Evolutionary conservation across 352 stramenopile species (phyloP).

Genomic region (Plasmopara muralis): DNA sequence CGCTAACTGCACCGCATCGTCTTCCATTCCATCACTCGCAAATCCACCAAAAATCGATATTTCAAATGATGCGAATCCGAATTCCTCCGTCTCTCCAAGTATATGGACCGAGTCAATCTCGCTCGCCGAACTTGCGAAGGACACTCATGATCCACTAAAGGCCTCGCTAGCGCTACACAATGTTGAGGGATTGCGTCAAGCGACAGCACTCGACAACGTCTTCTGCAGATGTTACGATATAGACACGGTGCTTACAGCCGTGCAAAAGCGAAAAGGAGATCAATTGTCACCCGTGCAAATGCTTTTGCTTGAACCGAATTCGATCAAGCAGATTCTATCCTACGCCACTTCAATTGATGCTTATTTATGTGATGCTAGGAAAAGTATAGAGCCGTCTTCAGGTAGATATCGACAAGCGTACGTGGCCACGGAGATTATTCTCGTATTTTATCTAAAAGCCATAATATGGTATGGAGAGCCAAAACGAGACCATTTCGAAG

Average conservation of each 20-base stretch:
- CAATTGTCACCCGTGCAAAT: constrained; percentile 61
- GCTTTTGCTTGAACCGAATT: constrained; percentile 53
- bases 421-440: constrained; percentile 67
- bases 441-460: constrained; percentile 66
- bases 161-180: constrained; percentile 70
- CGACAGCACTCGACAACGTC: constrained; percentile 54
- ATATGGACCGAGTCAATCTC: constrained; percentile 28
- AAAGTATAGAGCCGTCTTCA: constrained; percentile 6
- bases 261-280: constrained; percentile 50
- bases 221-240: constrained; percentile 75
- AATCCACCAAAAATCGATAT: background rate
- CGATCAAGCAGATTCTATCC: constrained; percentile 53
- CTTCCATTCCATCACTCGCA: constrained; percentile 5
- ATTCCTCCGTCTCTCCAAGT: constrained; percentile 4
- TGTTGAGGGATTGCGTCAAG: constrained; percentile 54
- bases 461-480: constrained; percentile 64
- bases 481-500: constrained; percentile 16
- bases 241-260: constrained; percentile 52
- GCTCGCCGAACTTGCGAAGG: constrained; percentile 25
- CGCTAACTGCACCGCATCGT: constrained; percentile 4
- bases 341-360: constrained; percentile 41
- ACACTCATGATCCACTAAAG: constrained; percentile 46
- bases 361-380: background rate
- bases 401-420: constrained; percentile 51
- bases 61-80: constrained; percentile 1